Evolutionary conservation across 768 basidiomycete genomes (phyloP).

Genomic region (Lentinus tigrinus): DNA sequence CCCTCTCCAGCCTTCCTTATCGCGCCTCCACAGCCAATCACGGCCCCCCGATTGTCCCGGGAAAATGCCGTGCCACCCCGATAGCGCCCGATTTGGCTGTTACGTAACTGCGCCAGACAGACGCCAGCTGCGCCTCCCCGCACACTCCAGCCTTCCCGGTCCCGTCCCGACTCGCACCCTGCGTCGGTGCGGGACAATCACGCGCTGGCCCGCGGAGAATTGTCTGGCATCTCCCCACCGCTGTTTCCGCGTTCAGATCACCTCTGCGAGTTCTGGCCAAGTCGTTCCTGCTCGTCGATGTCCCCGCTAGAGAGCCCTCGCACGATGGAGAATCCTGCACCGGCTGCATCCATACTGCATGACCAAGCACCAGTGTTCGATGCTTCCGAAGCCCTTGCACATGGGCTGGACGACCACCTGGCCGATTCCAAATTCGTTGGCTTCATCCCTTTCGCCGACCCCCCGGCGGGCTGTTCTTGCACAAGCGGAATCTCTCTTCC

Average conservation of each 20-base stretch:
- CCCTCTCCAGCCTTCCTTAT: conserved; percentile 7
- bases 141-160: neutral
- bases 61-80: neutral
- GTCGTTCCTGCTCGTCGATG: neutral
- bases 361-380: too few relatives aligned
- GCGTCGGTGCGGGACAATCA: too few relatives aligned
- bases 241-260: neutral
- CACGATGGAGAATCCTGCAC: neutral
- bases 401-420: too few relatives aligned
- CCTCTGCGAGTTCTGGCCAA: neutral
- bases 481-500: too few relatives aligned
- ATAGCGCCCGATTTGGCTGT: neutral
- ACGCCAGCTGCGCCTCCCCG: neutral
- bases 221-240: conserved; percentile 1
- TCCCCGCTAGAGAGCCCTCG: neutral
- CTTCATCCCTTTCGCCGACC: too few relatives aligned
- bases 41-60: conserved; percentile 7
- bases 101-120: conserved; percentile 8
- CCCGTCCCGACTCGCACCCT: neutral
- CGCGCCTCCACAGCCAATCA: conserved; percentile 13
- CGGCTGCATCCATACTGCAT: neutral
- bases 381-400: too few relatives aligned
- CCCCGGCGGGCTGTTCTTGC: too few relatives aligned
- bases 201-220: neutral
- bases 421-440: too few relatives aligned